Evolutionary conservation across 108 stramenopile genomes (phyloP).

Genomic region (Pseudonitzschia pungens): DNA sequence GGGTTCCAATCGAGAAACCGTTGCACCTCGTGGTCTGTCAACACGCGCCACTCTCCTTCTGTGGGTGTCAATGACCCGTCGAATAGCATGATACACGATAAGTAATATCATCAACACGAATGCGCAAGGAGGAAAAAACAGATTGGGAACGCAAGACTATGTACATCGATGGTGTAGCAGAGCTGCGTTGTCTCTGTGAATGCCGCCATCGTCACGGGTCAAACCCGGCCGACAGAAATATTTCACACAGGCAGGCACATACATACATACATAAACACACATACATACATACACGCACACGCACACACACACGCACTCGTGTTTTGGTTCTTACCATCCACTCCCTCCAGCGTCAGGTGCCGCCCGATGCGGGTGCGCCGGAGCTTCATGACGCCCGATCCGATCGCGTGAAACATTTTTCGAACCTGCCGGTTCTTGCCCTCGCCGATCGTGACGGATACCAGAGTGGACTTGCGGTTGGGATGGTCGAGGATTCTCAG

Average conservation of each 20-base stretch:
- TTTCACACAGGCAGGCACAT: too few species aligned
- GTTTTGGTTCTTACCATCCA: too few species aligned
- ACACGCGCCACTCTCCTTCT: slow-evolving; percentile 60
- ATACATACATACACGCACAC: too few species aligned
- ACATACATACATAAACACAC: too few species aligned
- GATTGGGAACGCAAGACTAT: too few species aligned
- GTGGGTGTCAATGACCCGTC: neutral
- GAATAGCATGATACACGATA: neutral
- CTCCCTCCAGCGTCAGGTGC: slow-evolving; percentile 28
- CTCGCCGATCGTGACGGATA: slow-evolving; percentile 58
- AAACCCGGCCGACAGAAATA: too few species aligned
- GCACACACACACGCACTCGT: too few species aligned
- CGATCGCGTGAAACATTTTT: slow-evolving; percentile 72
- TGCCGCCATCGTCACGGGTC: too few species aligned
- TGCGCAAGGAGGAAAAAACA: too few species aligned
- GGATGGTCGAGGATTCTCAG: slow-evolving; percentile 52
- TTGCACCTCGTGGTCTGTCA: slow-evolving; percentile 51
- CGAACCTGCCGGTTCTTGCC: slow-evolving; percentile 75
- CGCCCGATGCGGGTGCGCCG: slow-evolving; percentile 49
- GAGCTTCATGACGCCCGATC: slow-evolving; percentile 68
- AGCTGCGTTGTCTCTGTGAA: too few species aligned
- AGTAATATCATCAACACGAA: too few species aligned
- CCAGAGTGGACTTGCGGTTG: slow-evolving; percentile 53
- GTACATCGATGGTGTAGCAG: too few species aligned
- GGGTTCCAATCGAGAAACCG: slow-evolving; percentile 38